Evolutionary conservation across 305 asterid genomes (phyloP).

Genomic region (Solanum hybrid): DNA sequence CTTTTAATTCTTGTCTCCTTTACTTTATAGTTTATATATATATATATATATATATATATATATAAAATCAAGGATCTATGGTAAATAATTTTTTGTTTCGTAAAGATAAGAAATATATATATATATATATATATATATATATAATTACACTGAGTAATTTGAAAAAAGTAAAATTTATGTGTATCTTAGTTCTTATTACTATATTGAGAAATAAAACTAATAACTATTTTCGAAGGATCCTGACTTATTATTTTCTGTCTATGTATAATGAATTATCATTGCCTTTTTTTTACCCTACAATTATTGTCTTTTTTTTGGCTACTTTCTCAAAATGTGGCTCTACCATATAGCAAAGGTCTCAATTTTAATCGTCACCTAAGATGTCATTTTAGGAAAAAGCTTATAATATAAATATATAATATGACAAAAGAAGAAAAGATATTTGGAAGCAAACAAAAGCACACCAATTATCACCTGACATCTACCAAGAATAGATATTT

Average conservation of each 20-base stretch:
- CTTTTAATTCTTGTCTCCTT: neutral
- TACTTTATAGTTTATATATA: neutral
- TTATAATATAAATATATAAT: neutral
- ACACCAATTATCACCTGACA: neutral
- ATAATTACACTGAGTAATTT: too few species aligned
- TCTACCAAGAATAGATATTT: neutral
- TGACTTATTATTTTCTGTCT: neutral
- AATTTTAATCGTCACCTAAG: neutral
- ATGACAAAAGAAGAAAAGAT: neutral
- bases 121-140: neutral
- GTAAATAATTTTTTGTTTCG: too few species aligned
- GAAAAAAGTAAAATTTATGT: neutral
- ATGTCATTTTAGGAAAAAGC: neutral
- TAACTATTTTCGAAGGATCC: neutral
- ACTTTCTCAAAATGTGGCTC: neutral
- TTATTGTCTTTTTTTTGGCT: neutral
- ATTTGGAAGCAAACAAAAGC: neutral
- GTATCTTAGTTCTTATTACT: neutral
- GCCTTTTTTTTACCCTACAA: neutral
- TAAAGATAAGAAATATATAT: too few species aligned
- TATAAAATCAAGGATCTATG: neutral
- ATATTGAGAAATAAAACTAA: fast-evolving
- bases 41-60: too few species aligned
- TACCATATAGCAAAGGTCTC: neutral
- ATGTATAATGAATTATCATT: neutral